Conservation (phyloP, 73 alveolate species). For the Tetrahymena elliotti region DNA sequence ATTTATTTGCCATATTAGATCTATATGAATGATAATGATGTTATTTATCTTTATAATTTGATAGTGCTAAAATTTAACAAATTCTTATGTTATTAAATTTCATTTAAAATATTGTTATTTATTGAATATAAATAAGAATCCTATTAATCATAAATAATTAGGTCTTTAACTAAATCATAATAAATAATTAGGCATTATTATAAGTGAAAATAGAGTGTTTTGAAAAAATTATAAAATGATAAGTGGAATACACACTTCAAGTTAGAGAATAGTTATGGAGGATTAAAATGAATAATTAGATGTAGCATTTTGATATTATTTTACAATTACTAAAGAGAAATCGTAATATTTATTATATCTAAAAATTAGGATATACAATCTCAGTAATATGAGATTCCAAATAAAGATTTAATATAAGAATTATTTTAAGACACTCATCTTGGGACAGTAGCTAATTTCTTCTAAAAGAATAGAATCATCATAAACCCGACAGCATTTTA, state of each 20-base stretch:
- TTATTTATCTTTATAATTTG: too few relatives aligned
- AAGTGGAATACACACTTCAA: background rate
- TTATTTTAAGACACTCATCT: background rate
- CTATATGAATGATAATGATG: too few relatives aligned
- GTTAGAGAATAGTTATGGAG: background rate
- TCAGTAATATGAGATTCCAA: background rate
- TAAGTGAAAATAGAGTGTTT: background rate
- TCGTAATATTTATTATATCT: too few relatives aligned
- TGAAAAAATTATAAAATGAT: background rate
- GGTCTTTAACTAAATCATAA: background rate
- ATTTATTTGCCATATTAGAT: too few relatives aligned
- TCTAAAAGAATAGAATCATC: background rate
- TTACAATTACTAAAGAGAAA: background rate
- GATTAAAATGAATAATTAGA: background rate
- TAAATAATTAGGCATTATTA: background rate
- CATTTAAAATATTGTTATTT: background rate
- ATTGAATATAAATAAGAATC: background rate
- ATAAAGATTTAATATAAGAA: background rate
- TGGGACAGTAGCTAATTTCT: background rate
- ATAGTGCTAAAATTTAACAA: background rate
- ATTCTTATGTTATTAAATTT: background rate
- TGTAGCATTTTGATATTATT: background rate
- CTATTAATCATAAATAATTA: background rate
- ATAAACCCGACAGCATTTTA: background rate
- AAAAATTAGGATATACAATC: background rate